phyloP scores from a whole-genome alignment of 164 flowering plant species.

The Pachysandra terminalis region DNA sequence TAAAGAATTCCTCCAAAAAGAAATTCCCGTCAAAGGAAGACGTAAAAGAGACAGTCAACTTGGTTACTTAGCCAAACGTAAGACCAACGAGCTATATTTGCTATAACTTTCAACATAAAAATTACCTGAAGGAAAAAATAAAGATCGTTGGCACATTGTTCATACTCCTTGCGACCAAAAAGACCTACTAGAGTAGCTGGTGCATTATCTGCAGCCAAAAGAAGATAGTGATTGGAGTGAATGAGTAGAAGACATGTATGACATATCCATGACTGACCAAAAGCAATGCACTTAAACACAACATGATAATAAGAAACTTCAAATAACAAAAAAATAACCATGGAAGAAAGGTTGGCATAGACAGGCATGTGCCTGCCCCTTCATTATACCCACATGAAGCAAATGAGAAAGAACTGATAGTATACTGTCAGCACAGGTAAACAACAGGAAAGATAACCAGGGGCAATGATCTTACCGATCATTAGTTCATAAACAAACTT shows the following conservation, averaged over 20 bases:
- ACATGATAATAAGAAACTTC: no score
- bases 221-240: background rate
- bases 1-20: background rate
- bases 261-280: background rate
- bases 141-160: slow-evolving; percentile 88
- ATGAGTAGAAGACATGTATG: background rate
- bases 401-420: background rate
- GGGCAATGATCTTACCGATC: slow-evolving; percentile 56
- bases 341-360: background rate
- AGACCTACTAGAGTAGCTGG: slow-evolving; percentile 87
- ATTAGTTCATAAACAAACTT: slow-evolving; percentile 84
- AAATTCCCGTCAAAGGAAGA: background rate
- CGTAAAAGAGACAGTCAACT: background rate
- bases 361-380: background rate
- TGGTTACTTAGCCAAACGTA: background rate
- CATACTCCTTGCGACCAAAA: slow-evolving; percentile 94
- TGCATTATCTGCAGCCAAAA: slow-evolving; percentile 65
- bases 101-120: background rate
- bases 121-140: slow-evolving; percentile 94
- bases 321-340: no score
- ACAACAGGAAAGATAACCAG: background rate
- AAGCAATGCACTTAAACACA: background rate
- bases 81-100: background rate
- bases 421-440: background rate
- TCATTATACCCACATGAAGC: background rate